These are phyloP conservation scores for Diaporthe citrichinensis DNA, from an alignment of 2,329 filamentous ascomycete species.

Conservation along the genomic window DNA sequence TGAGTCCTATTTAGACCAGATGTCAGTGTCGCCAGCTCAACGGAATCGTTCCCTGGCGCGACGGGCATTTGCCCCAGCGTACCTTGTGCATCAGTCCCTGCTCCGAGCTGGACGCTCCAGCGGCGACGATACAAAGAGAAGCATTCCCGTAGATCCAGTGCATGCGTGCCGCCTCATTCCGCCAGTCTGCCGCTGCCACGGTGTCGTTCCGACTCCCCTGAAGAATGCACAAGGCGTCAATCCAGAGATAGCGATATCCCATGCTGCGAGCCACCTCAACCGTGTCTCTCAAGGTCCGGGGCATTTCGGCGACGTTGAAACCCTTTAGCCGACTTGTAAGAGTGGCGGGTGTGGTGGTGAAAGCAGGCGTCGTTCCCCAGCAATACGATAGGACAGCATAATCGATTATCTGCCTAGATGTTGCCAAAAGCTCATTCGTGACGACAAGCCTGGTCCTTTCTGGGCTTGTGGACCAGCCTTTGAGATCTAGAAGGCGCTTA, in stretches of 20 bases:
- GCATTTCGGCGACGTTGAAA: not conserved
- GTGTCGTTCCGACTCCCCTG: not conserved
- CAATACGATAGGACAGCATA: not conserved
- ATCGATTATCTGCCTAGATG: not conserved
- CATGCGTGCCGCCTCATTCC: slow-evolving; percentile 6
- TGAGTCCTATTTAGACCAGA: not conserved
- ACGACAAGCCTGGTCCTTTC: not conserved
- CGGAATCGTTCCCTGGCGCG: not conserved
- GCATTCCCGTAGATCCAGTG: slow-evolving; percentile 1
- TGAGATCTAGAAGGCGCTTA: not conserved
- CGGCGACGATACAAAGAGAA: not conserved
- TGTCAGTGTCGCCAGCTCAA: not conserved
- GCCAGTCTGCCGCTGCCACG: not conserved
- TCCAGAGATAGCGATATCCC: slow-evolving; percentile 3
- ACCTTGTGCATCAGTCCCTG: slow-evolving; percentile 1
- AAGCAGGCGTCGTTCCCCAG: not conserved
- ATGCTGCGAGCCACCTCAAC: not conserved
- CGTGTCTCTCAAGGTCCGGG: not conserved
- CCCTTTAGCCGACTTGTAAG: not conserved
- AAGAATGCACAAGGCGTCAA: slow-evolving; percentile 9
- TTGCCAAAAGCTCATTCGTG: not conserved
- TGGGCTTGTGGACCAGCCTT: not conserved
- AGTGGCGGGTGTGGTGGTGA: not conserved
- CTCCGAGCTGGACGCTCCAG: not conserved
- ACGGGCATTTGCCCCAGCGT: not conserved